Conservation (phyloP, 1,284 basidiomycete species). For the Cronartium quercuum region DNA sequence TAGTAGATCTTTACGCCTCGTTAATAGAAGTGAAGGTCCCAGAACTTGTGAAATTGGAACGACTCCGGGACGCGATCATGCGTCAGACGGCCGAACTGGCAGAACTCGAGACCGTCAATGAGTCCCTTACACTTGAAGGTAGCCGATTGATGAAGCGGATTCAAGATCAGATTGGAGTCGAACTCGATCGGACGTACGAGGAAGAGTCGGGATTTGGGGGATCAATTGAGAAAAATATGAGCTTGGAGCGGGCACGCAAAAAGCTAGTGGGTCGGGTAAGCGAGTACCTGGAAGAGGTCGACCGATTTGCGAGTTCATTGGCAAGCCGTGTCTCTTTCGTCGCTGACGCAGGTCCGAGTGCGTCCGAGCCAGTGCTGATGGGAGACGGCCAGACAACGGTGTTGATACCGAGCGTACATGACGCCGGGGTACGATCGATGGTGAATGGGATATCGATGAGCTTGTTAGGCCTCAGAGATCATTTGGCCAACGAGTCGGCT, state of each 20-base stretch:
- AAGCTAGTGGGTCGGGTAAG: background rate
- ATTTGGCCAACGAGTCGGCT: conserved; percentile 19
- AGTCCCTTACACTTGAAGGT: conserved; percentile 26
- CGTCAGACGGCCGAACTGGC: conserved; percentile 10
- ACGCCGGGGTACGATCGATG: background rate
- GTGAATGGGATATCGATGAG: conserved; percentile 24
- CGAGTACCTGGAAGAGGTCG: conserved; percentile 11
- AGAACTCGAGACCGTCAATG: conserved; percentile 15
- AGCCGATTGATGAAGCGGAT: conserved; percentile 30
- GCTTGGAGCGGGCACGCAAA: background rate
- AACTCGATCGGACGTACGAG: conserved; percentile 30
- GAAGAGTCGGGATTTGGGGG: background rate
- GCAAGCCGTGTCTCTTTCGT: conserved; percentile 13
- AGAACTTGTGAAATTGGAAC: conserved; percentile 6
- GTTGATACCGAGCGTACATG: background rate
- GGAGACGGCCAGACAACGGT: conserved; percentile 7
- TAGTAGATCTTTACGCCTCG: background rate
- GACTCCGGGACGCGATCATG: background rate
- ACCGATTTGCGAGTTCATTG: conserved; percentile 16
- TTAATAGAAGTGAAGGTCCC: background rate
- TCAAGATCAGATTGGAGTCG: conserved; percentile 22
- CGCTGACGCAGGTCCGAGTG: background rate
- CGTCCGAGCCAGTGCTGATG: background rate
- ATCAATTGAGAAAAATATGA: background rate
- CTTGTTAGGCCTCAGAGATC: conserved; percentile 26